Evolutionary conservation across 2,329 filamentous ascomycete species (phyloP).

Genomic region (Alternaria sp.): DNA sequence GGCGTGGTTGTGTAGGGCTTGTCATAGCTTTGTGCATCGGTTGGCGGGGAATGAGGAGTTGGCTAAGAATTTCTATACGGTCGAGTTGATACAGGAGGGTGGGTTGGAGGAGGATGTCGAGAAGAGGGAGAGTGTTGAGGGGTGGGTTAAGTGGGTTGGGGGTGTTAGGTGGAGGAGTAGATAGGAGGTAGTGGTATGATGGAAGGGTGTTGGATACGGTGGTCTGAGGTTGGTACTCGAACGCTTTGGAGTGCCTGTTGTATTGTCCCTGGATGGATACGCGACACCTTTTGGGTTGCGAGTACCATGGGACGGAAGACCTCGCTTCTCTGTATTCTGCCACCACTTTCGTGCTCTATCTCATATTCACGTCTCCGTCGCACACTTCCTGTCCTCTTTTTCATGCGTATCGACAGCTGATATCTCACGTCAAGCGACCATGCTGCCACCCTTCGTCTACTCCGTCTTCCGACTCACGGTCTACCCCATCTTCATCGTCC

Average conservation of each 20-base stretch:
- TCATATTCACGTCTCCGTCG: not conserved
- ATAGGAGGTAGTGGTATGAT: slow-evolving; percentile 26
- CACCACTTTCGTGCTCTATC: not conserved
- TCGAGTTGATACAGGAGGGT: slow-evolving; percentile 71
- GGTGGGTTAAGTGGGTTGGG: slow-evolving; percentile 75
- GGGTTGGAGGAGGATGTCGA: slow-evolving; percentile 71
- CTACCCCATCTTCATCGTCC: not conserved
- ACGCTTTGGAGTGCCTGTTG: not conserved
- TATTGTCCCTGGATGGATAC: not conserved
- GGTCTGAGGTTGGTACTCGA: not conserved
- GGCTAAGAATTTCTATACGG: slow-evolving; percentile 73
- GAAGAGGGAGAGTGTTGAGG: slow-evolving; percentile 72
- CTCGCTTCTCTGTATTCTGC: not conserved
- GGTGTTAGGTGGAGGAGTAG: slow-evolving; percentile 74
- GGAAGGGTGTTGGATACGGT: not conserved
- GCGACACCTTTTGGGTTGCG: not conserved
- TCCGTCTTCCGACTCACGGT: not conserved
- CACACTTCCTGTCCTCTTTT: not conserved
- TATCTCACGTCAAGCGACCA: not conserved
- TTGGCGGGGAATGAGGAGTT: slow-evolving; percentile 79
- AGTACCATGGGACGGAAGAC: not conserved
- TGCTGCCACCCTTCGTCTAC: not conserved
- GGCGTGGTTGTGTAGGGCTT: slow-evolving; percentile 84
- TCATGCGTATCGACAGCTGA: not conserved
- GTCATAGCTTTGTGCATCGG: slow-evolving; percentile 81